Evolutionary conservation across 192 early-diverging fungal species (phyloP), one percentile per base, ranked within the genome.

Genomic region (Lunasporangiospora selenospora): DNA sequence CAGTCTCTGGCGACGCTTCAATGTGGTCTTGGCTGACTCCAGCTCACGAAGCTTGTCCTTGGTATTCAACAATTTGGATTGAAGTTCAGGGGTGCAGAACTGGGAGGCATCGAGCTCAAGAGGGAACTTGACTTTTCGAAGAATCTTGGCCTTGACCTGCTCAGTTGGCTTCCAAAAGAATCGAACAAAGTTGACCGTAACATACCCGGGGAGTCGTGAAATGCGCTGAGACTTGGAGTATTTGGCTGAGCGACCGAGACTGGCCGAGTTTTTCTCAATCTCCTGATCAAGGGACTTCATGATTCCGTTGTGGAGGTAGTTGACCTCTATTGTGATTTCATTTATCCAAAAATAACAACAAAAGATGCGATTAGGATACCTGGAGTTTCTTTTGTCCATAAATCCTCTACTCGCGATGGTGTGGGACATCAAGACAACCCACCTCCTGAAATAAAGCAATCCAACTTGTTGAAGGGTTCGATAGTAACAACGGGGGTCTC

Each of bases 51-150:
- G 57, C 37, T 84, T 79, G 34, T 76, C 53, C 57, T 85, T 87
- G 2, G 82, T 84, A 4, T 88, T 86, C 2, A 67, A 65, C 31
- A 96, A 80, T 59, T 93, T 95, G 26, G 80, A 75, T 40, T 89
- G 85, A 19, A 99, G 83, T 62, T 93, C 91, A 6, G 86, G 62
- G 12, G 94, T 95, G 65, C 94, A 96, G 49, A 93, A 87, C 53
- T 92, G 86, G n/a, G 88, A 81, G 8, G 87, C 88, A 59, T 99
- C 96, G 32, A 97, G 79, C 21, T 96, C 93, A 32, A 96, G 82
- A 15, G 97, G 96, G 67, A 95, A 98, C 71, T 94, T 91, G 42
- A 99, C 96, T 69, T 89, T 90, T 64, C 95, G 94, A 54, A 98
- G 75, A 76, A 99, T 98, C 76, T 99, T 99, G 12, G 95, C 91